Conservation (phyloP, 1,284 basidiomycete species). For the Gymnopus androsaceus region DNA sequence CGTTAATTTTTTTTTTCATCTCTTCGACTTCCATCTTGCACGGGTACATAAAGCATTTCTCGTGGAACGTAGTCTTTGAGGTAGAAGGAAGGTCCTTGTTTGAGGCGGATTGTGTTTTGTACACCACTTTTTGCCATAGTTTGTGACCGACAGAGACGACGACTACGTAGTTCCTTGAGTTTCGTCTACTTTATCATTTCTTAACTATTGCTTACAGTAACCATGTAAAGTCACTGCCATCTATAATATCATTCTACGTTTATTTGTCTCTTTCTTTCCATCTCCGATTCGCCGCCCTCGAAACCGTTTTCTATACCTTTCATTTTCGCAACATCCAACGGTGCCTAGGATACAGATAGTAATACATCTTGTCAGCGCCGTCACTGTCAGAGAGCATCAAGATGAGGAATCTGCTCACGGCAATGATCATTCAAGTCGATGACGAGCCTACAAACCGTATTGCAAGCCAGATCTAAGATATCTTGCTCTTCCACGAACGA, state of each 20-base stretch:
- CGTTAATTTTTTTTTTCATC: too few species aligned
- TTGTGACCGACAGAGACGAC: conserved; percentile 53
- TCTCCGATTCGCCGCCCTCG: conserved; percentile 32
- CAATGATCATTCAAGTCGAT: conserved; percentile 53
- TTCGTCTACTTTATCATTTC: too few species aligned
- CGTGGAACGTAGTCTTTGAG: conserved; percentile 10
- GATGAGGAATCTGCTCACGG: conserved; percentile 41
- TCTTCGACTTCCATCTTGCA: too few species aligned
- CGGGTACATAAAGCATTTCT: background rate
- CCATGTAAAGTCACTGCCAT: conserved; percentile 6
- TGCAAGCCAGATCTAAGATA: conserved; percentile 50
- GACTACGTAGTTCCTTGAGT: background rate
- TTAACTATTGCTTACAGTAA: too few species aligned
- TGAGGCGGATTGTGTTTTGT: conserved; percentile 62
- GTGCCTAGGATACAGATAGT: too few species aligned
- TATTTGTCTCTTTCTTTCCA: background rate
- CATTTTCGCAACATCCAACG: conserved; percentile 55
- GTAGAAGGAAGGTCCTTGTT: conserved; percentile 56
- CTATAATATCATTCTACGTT: conserved; percentile 9
- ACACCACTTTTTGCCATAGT: conserved; percentile 70
- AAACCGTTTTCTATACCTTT: conserved; percentile 51
- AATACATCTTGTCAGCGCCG: conserved; percentile 16
- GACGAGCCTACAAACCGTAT: conserved; percentile 53
- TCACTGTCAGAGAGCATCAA: background rate
- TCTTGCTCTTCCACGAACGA: conserved; percentile 57